Evolutionary conservation across 2,329 filamentous ascomycete species (phyloP).

Genomic region (Gliomastix tumulicola): DNA sequence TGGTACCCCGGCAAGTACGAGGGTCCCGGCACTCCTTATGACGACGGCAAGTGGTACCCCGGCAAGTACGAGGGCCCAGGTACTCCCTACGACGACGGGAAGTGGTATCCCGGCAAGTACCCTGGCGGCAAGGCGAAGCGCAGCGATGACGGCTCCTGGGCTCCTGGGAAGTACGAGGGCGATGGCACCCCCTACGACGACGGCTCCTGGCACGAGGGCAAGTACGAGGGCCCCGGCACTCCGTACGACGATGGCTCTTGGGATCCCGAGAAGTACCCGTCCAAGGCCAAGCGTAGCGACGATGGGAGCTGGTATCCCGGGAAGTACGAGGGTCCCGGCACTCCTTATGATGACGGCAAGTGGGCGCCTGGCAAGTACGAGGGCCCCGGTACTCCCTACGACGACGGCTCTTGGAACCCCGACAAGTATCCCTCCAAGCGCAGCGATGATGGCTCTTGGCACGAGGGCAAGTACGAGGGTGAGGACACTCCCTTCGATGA

Average conservation of each 20-base stretch:
- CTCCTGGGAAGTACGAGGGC: constrained; percentile 4
- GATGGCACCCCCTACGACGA: constrained; percentile 2
- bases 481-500: constrained; percentile 3
- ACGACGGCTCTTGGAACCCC: constrained; percentile 5
- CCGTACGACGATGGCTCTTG: constrained; percentile 5
- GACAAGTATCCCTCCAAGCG: constrained; percentile 3
- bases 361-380: constrained; percentile 6
- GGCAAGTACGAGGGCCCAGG: not conserved
- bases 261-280: constrained; percentile 2
- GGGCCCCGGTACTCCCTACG: constrained; percentile 3
- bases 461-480: constrained; percentile 5
- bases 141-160: not conserved
- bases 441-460: constrained; percentile 4
- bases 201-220: constrained; percentile 4
- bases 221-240: constrained; percentile 6
- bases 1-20: constrained; percentile 1
- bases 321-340: constrained; percentile 4
- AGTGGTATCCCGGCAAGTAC: not conserved
- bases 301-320: not conserved
- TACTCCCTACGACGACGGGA: not conserved
- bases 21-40: not conserved
- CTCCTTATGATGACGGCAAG: constrained; percentile 5
- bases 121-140: not conserved
- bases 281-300: not conserved
- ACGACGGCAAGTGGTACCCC: not conserved